Conservation (phyloP, 768 basidiomycete species). For the Piloderma croceum region DNA sequence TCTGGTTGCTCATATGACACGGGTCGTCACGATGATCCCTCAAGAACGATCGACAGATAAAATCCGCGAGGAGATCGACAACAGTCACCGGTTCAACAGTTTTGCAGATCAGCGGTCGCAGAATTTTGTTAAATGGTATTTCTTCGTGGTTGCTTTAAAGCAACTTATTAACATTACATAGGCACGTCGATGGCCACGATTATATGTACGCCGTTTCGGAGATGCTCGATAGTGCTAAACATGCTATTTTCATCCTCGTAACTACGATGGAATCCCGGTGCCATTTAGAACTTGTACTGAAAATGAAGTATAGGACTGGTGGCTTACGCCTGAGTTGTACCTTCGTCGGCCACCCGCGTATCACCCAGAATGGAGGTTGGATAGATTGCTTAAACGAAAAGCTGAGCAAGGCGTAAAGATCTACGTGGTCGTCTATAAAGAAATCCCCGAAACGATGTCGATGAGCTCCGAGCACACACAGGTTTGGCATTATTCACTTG, state of each 20-base stretch:
- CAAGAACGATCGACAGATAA: constrained; percentile 68
- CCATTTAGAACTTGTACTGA: not conserved
- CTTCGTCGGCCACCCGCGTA: constrained; percentile 86
- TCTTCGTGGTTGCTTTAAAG: constrained; percentile 7
- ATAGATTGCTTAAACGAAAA: constrained; percentile 78
- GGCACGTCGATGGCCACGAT: constrained; percentile 94
- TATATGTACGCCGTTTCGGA: constrained; percentile 95
- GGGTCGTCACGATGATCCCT: constrained; percentile 71
- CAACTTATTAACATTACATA: constrained; percentile 17
- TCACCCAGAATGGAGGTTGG: constrained; percentile 85
- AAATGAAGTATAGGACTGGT: constrained; percentile 62
- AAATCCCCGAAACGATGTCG: constrained; percentile 66
- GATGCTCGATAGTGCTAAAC: constrained; percentile 74
- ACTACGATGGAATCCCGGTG: constrained; percentile 9
- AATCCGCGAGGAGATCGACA: constrained; percentile 68
- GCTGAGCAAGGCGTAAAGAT: constrained; percentile 90
- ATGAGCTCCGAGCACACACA: constrained; percentile 88
- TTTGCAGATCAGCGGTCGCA: constrained; percentile 70
- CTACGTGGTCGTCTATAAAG: constrained; percentile 92
- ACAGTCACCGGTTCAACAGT: constrained; percentile 75
- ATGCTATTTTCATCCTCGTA: constrained; percentile 85
- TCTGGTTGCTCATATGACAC: too few species aligned
- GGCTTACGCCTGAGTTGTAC: constrained; percentile 93
- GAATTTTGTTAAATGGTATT: constrained; percentile 80
- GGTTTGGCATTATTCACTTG: constrained; percentile 19